Conservation (phyloP, 2,329 filamentous ascomycete genomes). For the Ceratocystis diversiconidia region DNA sequence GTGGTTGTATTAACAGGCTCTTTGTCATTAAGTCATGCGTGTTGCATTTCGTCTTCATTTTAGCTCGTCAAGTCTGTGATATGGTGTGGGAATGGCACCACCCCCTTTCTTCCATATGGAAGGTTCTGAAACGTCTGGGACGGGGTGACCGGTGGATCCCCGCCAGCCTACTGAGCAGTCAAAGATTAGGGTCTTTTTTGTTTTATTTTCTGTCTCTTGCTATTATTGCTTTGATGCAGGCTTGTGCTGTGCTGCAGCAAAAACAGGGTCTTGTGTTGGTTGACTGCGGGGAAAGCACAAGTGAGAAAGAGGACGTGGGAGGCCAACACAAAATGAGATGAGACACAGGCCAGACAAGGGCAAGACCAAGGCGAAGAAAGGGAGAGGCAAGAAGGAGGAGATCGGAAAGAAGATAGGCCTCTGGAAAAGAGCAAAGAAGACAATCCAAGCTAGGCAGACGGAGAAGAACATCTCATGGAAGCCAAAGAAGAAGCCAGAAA, state of each 20-base stretch:
- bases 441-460: background rate
- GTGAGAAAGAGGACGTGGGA: background rate
- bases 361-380: background rate
- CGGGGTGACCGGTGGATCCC: constrained; percentile 4
- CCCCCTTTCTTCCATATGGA: constrained; percentile 6
- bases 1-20: background rate
- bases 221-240: background rate
- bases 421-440: background rate
- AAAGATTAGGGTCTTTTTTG: background rate
- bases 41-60: background rate
- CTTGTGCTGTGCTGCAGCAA: too few species aligned
- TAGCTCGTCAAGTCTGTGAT: background rate
- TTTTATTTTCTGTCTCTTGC: background rate
- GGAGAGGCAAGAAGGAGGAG: background rate
- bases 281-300: background rate
- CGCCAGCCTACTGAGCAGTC: background rate
- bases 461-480: background rate
- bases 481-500: background rate
- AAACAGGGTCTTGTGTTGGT: background rate
- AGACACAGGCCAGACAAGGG: constrained; percentile 1
- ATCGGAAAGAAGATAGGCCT: background rate
- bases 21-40: background rate
- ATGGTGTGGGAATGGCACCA: background rate
- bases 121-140: constrained; percentile 7
- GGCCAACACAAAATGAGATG: background rate